Conservation (phyloP, 2,329 filamentous ascomycete species). For the Venturia pyrina region DNA sequence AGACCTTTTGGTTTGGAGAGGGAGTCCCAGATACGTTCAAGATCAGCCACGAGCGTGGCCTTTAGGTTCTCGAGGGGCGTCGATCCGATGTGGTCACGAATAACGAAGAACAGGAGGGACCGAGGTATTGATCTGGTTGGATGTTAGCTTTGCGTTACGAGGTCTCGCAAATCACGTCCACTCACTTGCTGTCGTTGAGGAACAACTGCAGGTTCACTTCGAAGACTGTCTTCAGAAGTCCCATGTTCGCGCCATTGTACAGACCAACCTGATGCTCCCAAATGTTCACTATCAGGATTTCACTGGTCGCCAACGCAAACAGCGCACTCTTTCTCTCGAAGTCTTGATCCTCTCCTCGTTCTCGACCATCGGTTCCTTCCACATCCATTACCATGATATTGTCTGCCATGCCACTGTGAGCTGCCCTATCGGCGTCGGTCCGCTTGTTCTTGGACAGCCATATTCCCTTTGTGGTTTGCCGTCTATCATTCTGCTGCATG, state of each 20-base stretch:
- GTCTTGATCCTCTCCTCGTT: constrained; percentile 95
- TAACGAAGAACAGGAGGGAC: constrained; percentile 95
- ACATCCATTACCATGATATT: constrained; percentile 99
- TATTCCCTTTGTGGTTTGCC: constrained; percentile 97
- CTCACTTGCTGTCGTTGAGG: constrained; percentile 85
- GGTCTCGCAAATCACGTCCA: constrained; percentile 15
- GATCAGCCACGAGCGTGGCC: constrained; percentile 80
- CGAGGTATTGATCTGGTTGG: constrained; percentile 50
- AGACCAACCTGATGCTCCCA: constrained; percentile 98
- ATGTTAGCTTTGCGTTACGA: constrained; percentile 6
- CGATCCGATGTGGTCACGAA: constrained; percentile 88
- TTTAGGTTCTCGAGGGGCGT: constrained; percentile 86
- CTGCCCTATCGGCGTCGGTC: constrained; percentile 36
- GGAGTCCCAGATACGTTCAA: constrained; percentile 84
- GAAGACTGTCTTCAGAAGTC: constrained; percentile 94
- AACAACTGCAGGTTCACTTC: constrained; percentile 97
- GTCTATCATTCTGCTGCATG: constrained; percentile 89
- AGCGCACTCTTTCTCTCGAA: constrained; percentile 97
- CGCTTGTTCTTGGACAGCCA: constrained; percentile 98
- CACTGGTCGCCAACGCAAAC: constrained; percentile 92
- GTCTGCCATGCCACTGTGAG: constrained; percentile 63
- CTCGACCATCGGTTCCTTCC: constrained; percentile 91
- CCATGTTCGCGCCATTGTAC: constrained; percentile 99
- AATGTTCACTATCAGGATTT: constrained; percentile 96
- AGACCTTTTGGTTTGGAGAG: constrained; percentile 85